Conservation (phyloP, 2,329 filamentous ascomycete genomes). For the Colletotrichum lupini region DNA sequence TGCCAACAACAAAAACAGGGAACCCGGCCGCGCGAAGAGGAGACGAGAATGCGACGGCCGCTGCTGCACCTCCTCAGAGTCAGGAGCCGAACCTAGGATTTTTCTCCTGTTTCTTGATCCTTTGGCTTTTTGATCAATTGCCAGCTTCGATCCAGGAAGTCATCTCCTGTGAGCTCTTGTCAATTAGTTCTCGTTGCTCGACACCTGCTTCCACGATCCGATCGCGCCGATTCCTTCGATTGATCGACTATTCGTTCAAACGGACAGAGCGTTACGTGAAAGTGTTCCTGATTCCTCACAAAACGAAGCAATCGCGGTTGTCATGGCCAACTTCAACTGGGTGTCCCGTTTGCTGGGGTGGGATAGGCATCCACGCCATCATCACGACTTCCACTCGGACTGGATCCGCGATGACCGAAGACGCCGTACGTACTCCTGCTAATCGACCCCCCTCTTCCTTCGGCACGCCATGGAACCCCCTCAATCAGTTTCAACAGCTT, state of each 20-base stretch:
- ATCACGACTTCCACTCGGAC: slow-evolving; percentile 44
- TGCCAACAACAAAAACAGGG: slow-evolving; percentile 19
- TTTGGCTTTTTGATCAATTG: background rate
- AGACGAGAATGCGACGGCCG: background rate
- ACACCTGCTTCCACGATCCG: background rate
- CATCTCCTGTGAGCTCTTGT: background rate
- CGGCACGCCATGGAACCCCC: background rate
- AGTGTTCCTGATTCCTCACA: fast-evolving
- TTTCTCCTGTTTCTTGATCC: background rate
- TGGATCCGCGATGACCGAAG: slow-evolving; percentile 57
- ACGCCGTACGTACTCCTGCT: slow-evolving; percentile 49
- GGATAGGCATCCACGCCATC: slow-evolving; percentile 45
- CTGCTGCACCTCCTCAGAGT: background rate
- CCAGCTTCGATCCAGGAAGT: background rate
- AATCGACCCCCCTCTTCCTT: background rate
- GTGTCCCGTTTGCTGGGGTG: slow-evolving; percentile 46
- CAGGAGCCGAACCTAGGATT: background rate
- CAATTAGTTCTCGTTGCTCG: background rate
- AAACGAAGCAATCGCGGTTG: background rate
- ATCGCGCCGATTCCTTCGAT: background rate
- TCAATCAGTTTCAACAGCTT: slow-evolving; percentile 6
- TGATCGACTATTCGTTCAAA: background rate
- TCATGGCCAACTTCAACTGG: slow-evolving; percentile 46
- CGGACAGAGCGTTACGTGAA: background rate
- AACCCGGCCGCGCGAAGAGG: background rate